Percentiles rank a stretch among this genome's conserved stretches.
phyloP scores from a whole-genome alignment of 495 filamentous ascomycete species.

The Tuber umbilicatum region DNA sequence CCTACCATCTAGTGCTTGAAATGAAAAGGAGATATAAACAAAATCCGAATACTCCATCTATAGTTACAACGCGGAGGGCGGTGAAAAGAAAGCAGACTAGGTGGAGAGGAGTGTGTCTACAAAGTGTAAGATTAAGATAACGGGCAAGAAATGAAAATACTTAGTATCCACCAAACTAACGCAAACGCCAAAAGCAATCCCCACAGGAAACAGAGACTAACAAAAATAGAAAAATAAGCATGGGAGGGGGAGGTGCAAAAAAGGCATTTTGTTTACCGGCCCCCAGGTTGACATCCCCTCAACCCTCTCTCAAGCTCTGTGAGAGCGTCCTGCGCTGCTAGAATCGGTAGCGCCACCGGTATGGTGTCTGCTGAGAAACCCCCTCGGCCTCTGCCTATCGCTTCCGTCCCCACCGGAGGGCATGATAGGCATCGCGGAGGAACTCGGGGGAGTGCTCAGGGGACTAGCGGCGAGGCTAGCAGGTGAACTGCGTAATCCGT shows the following conservation, averaged over 20 bases:
- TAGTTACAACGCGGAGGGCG: background rate
- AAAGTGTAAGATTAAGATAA: background rate
- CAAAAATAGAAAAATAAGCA: background rate
- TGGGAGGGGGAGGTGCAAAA: background rate
- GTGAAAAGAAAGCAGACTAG: background rate
- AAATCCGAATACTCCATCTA: background rate
- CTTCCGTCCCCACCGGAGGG: slow-evolving; percentile 36
- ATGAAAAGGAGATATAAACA: background rate
- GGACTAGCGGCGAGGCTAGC: slow-evolving; percentile 43
- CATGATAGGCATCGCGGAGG: slow-evolving; percentile 39
- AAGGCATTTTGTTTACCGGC: slow-evolving; percentile 6
- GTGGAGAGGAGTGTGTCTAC: background rate
- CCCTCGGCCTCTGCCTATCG: slow-evolving; percentile 24
- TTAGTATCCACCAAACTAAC: background rate
- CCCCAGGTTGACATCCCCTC: slow-evolving; percentile 15
- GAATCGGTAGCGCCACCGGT: slow-evolving; percentile 6
- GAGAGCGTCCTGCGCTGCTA: slow-evolving; percentile 11
- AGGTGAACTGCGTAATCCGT: slow-evolving; percentile 45
- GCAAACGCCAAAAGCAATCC: background rate
- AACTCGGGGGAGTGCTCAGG: slow-evolving; percentile 32
- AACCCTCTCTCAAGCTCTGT: slow-evolving; percentile 23
- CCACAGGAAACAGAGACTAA: background rate
- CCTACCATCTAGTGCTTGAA: background rate
- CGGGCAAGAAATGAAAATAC: background rate
- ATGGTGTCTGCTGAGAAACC: slow-evolving; percentile 7